phyloP scores from a whole-genome alignment of 1,284 basidiomycete species.

The Trichosporon inkin region DNA sequence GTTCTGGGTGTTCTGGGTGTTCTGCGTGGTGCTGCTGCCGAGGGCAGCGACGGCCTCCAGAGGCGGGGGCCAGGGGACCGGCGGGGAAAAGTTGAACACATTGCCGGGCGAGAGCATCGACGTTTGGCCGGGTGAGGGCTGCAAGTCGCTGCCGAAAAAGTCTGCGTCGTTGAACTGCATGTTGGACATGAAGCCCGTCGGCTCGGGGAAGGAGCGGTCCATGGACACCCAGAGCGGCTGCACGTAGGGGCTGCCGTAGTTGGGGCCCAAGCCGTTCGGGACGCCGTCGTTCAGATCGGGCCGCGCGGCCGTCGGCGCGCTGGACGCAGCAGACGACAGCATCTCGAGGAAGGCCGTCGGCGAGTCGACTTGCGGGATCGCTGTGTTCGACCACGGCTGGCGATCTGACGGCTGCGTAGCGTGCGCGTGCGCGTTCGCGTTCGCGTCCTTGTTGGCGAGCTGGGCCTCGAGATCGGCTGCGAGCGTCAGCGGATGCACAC shows the following conservation, averaged over 20 bases:
- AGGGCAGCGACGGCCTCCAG: background rate
- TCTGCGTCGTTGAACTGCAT: constrained; percentile 13
- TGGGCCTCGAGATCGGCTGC: constrained; percentile 25
- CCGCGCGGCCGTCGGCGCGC: background rate
- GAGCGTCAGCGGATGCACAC: background rate
- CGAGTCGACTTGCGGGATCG: constrained; percentile 18
- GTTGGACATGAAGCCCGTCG: constrained; percentile 29
- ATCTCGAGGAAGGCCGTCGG: constrained; percentile 46
- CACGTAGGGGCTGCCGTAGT: background rate
- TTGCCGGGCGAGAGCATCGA: constrained; percentile 35
- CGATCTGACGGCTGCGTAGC: constrained; percentile 12
- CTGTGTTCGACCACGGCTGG: background rate
- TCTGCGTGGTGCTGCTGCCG: background rate
- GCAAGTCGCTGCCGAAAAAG: background rate
- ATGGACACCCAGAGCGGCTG: constrained; percentile 17
- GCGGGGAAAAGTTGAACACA: constrained; percentile 44
- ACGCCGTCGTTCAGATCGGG: background rate
- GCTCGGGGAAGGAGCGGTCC: constrained; percentile 17
- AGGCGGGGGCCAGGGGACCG: constrained; percentile 11
- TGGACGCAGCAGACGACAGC: constrained; percentile 38
- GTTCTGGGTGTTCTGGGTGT: too few relatives aligned
- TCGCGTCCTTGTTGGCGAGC: constrained; percentile 12
- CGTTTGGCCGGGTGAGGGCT: background rate
- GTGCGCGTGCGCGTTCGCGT: too few relatives aligned
- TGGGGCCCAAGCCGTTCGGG: background rate